Conservation (phyloP, 805 yeast genomes). For the Candida endomychidarum region DNA sequence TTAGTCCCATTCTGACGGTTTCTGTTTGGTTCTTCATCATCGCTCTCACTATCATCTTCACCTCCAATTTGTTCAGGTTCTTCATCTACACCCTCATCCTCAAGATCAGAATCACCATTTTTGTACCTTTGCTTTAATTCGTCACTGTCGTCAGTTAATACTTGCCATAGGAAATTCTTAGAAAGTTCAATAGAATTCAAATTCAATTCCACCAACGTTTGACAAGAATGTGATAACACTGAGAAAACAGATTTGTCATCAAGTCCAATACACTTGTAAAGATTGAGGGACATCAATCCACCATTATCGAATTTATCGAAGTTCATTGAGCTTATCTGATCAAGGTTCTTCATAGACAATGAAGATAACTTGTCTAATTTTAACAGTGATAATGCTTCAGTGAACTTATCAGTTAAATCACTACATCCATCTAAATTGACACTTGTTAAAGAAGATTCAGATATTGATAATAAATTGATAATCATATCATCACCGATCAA, state of each 20-base stretch:
- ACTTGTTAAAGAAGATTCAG: conserved; percentile 59
- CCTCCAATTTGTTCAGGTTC: conserved; percentile 6
- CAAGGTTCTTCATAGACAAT: conserved; percentile 59
- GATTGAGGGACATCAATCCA: conserved; percentile 59
- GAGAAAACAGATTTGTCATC: conserved; percentile 63
- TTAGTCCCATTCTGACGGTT: too few relatives aligned
- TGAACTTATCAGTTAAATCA: conserved; percentile 63
- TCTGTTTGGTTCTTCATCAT: conserved; percentile 10
- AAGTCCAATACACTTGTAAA: conserved; percentile 65
- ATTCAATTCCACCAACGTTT: conserved; percentile 66
- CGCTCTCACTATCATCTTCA: conserved; percentile 7
- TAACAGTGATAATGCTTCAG: conserved; percentile 59
- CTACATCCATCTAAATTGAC: conserved; percentile 73
- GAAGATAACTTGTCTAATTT: conserved; percentile 51
- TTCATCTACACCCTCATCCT: not conserved
- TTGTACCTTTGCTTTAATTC: conserved; percentile 12
- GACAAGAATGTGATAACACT: conserved; percentile 59
- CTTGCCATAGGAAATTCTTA: conserved; percentile 46
- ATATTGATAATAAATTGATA: conserved; percentile 55
- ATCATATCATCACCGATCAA: conserved; percentile 68
- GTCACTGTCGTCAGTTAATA: conserved; percentile 37
- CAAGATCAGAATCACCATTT: conserved; percentile 15
- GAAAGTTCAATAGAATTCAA: conserved; percentile 74
- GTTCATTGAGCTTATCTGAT: conserved; percentile 69
- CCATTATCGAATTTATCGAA: conserved; percentile 52